Evolutionary conservation across 805 yeast genomes (phyloP).

Genomic region (Yamadazyma tumulicola): DNA sequence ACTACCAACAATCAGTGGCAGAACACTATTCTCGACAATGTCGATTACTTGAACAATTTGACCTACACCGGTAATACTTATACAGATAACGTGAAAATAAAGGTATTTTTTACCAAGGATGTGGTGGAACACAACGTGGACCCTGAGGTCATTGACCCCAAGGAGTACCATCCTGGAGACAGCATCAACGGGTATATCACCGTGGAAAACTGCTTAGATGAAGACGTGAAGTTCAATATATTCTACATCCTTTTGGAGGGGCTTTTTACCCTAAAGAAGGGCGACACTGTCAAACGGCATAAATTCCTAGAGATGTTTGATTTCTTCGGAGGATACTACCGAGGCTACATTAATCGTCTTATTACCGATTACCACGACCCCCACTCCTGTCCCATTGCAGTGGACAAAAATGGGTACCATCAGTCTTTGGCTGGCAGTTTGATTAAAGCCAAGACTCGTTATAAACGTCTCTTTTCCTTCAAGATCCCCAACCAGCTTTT

Average conservation of each 20-base stretch:
- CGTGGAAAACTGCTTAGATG: slow-evolving; percentile 38
- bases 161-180: slow-evolving; percentile 68
- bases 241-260: slow-evolving; percentile 60
- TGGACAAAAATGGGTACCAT: slow-evolving; percentile 8
- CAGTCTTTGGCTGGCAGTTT: slow-evolving; percentile 1
- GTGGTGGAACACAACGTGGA: slow-evolving; percentile 24
- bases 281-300: background rate
- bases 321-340: slow-evolving; percentile 49
- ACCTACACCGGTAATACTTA: slow-evolving; percentile 23
- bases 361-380: slow-evolving; percentile 19
- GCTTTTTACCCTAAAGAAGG: slow-evolving; percentile 15
- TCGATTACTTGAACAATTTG: slow-evolving; percentile 30
- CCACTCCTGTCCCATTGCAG: background rate
- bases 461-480: slow-evolving; percentile 41
- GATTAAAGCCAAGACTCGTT: slow-evolving; percentile 9
- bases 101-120: slow-evolving; percentile 31
- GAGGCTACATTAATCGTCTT: slow-evolving; percentile 30
- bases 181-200: slow-evolving; percentile 53
- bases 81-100: slow-evolving; percentile 24
- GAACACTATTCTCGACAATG: slow-evolving; percentile 37
- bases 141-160: slow-evolving; percentile 28
- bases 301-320: slow-evolving; percentile 49
- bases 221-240: slow-evolving; percentile 56
- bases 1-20: slow-evolving; percentile 26
- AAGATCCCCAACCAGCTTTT: slow-evolving; percentile 34